A percentile compares a stretch with the other conserved stretches of the same genome.
Conservation (phyloP, 140 eudicot genomes). For the Ambrosia hybrid region DNA sequence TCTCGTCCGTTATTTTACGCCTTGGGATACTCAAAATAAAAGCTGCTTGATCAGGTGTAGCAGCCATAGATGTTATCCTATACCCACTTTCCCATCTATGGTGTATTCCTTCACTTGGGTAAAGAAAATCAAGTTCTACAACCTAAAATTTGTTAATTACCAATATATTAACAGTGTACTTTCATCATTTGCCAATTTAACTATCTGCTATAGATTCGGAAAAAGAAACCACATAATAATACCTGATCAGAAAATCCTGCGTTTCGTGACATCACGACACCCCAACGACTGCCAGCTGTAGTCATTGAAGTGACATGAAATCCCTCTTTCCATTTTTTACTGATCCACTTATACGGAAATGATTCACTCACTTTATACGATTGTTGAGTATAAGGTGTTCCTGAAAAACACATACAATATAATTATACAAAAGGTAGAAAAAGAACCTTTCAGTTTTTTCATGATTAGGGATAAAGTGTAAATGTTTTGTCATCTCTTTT, state of each 20-base stretch:
- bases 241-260: conserved; percentile 80
- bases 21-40: conserved; percentile 81
- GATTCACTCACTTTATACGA: conserved; percentile 86
- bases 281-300: conserved; percentile 86
- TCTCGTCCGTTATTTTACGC: conserved; percentile 86
- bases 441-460: background rate
- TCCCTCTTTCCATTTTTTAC: conserved; percentile 86
- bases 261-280: conserved; percentile 81
- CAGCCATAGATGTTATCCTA: conserved; percentile 95
- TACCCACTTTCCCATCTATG: conserved; percentile 92
- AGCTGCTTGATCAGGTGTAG: conserved; percentile 94
- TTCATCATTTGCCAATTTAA: background rate
- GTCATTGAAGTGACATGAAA: conserved; percentile 89
- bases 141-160: conserved; percentile 41
- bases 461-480: too few species aligned
- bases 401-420: conserved; percentile 31
- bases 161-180: background rate
- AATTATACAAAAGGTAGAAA: background rate
- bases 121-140: conserved; percentile 94
- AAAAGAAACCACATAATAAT: background rate
- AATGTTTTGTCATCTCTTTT: too few species aligned
- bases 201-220: background rate
- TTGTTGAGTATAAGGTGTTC: conserved; percentile 79
- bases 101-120: conserved; percentile 97
- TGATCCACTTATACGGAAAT: conserved; percentile 85